Conservation (phyloP, 2,329 filamentous ascomycete species). For the Thelonectria olida region DNA sequence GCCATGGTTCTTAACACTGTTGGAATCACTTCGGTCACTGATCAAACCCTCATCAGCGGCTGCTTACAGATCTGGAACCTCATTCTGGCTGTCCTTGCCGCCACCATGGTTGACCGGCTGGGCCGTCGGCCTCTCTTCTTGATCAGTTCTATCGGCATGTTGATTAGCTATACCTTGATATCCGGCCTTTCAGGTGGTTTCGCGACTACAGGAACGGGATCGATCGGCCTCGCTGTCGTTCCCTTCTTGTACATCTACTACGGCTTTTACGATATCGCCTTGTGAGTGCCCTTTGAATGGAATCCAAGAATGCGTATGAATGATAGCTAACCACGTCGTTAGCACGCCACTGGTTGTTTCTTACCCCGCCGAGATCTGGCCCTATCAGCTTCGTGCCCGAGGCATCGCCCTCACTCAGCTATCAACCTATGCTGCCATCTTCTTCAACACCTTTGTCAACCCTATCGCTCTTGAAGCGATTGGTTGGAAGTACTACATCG, state of each 20-base stretch:
- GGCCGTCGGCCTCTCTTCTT: constrained; percentile 24
- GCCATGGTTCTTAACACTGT: constrained; percentile 48
- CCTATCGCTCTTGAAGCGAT: constrained; percentile 24
- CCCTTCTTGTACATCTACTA: constrained; percentile 18
- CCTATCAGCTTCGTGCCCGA: constrained; percentile 22
- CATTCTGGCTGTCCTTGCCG: constrained; percentile 46
- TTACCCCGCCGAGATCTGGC: constrained; percentile 39
- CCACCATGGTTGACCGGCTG: constrained; percentile 34
- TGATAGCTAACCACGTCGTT: not conserved
- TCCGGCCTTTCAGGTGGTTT: constrained; percentile 41
- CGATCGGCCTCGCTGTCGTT: not conserved
- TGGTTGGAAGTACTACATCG: constrained; percentile 29
- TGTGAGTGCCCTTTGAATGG: constrained; percentile 2
- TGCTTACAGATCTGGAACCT: constrained; percentile 44
- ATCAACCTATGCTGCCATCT: constrained; percentile 8
- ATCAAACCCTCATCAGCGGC: constrained; percentile 38
- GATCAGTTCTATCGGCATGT: constrained; percentile 18
- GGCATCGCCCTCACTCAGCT: constrained; percentile 21
- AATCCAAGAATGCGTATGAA: not conserved
- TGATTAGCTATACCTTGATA: constrained; percentile 32
- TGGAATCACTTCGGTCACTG: constrained; percentile 49
- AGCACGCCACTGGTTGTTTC: constrained; percentile 17
- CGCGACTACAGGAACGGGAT: constrained; percentile 7
- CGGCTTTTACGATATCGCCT: constrained; percentile 25
- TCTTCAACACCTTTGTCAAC: constrained; percentile 25